These are phyloP conservation scores for Laburnicola sp. DNA, from an alignment of 2,329 filamentous ascomycete species.

Conservation along the genomic window DNA sequence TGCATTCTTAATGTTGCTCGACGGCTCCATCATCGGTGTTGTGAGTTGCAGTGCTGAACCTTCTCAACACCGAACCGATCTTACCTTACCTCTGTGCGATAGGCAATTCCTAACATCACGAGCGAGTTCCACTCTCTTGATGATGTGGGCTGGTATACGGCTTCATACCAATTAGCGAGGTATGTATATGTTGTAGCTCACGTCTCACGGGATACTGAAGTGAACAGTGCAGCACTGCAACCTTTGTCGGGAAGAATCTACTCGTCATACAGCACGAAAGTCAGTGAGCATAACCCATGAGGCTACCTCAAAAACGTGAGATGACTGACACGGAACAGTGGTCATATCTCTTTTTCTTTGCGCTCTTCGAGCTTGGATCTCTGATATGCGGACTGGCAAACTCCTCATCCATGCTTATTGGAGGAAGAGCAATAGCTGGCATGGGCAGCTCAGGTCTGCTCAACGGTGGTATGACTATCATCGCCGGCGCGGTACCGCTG, in stretches of 20 bases:
- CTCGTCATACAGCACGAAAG: too few species aligned
- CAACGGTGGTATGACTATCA: slow-evolving; percentile 7
- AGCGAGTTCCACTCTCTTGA: slow-evolving; percentile 49
- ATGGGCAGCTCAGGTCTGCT: slow-evolving; percentile 8
- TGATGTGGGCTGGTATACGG: slow-evolving; percentile 53
- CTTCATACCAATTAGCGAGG: slow-evolving; percentile 34
- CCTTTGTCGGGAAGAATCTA: slow-evolving; percentile 8
- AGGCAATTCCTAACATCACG: slow-evolving; percentile 52
- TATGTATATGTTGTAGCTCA: too few species aligned
- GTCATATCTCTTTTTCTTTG: slow-evolving; percentile 6
- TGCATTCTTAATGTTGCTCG: slow-evolving; percentile 2
- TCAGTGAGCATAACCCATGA: too few species aligned
- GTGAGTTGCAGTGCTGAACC: too few species aligned
- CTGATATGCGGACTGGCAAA: slow-evolving; percentile 4
- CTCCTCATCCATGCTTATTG: slow-evolving; percentile 9
- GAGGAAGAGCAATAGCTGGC: slow-evolving; percentile 8
- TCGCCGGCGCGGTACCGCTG: slow-evolving; percentile 1
- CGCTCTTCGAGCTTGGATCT: slow-evolving; percentile 10
- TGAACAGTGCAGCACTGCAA: background rate
- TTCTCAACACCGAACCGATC: too few species aligned
- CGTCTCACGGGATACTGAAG: background rate
- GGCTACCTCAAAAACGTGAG: background rate
- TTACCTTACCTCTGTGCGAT: too few species aligned
- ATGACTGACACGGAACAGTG: background rate
- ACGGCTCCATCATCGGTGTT: slow-evolving; percentile 41